Base-by-base conservation (phyloP, 257 asterid genomes). In the Dorcoceras hygrometricum region DNA sequence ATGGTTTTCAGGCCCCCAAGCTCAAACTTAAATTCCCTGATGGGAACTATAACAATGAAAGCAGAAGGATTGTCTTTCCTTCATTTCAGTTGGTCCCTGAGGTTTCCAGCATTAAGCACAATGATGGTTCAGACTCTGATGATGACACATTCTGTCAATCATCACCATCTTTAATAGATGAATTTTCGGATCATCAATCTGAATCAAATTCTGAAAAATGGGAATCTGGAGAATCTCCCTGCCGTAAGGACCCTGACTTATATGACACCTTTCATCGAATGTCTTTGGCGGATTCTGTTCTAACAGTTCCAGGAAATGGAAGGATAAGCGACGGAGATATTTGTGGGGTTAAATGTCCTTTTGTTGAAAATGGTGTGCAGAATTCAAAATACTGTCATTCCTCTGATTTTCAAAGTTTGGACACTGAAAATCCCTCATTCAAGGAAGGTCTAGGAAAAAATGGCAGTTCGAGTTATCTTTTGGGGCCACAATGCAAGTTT, bases 61-160 rank as follows among this genome's bases (percentile, higher is more conserved):
- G 73, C 54, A 71, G 82, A 59, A 69, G 80, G 62, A 88, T 80
- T 73, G 69, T 74, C 43, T 94, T 87, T 70, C 95, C 96, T 77
- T 88, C 97, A 46, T 94, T 94, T 81, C 99, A 94, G 87, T 83
- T 94, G 84, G 89, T 94, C 39, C 99, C 99, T 10, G 96, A 87
- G 76, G 76, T 70, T 58, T 81, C 82, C 61, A 43, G 77, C 66
- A 69, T 86, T 70, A 77, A 63, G 70, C 79, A 73, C 23, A 76
- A 77, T 67, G 72, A 62, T 57, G 86, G 83, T 79, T 85, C 95
- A 54, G 95, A 88, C 65, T 86, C 99, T 1, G 99, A 94, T 75
- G 89, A 81, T 28, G 97, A 88, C 73, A 85, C 96, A 71, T 94
- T 90, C 75, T 88, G 79, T 73, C 71, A 91, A 77, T 93, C 97